Base-by-base conservation (phyloP, 345 rosid species). In the Brassica incana region DNA sequence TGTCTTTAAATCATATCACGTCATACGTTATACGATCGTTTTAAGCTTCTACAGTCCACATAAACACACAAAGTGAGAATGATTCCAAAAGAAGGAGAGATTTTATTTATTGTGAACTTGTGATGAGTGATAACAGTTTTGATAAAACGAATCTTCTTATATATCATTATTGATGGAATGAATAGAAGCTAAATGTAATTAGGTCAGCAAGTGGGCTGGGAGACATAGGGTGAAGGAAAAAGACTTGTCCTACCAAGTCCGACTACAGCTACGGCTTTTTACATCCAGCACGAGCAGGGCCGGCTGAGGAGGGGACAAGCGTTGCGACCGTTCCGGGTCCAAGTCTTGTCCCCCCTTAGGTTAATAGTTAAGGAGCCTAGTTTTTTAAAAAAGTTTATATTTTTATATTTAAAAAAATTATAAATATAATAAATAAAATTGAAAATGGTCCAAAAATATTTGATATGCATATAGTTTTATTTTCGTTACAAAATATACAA, bases 141-240 rank as follows among this genome's bases (percentile, higher is more conserved):
- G 12, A 48, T 48, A 48, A 48, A 74, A 50, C 15, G n/a, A 54
- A 23, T 6, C 29, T 62, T 3, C 35, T 1, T 14, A 48, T 48
- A 48, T 12, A 48, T 48, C 54, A 12, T 35, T 12, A 25, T 65
- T 40, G 72, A 65, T 9, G 65, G 23, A 67, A 33, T 61, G 82
- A 64, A 73, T 67, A 73, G 5, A 67, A 73, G 78, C 45, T 33
- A 67, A 45, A 30, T 79, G 36, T n/a, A 14, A 59, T 32, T 20
- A 67, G 68, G 74, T 73, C 69, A 73, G 82, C 78, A 73, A 73
- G 74, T 79, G 82, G 78, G 82, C 78, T 79, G 70, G 20, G 65
- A 73, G 69, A 32, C 69, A 20, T 67, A 45, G 29, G 72, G 76
- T 65, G 71, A 36, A 71, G 32, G 67, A 66, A 72, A 73, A 61